phyloP scores from a whole-genome alignment of 768 basidiomycete species.

The Naematelia aurantialba region DNA sequence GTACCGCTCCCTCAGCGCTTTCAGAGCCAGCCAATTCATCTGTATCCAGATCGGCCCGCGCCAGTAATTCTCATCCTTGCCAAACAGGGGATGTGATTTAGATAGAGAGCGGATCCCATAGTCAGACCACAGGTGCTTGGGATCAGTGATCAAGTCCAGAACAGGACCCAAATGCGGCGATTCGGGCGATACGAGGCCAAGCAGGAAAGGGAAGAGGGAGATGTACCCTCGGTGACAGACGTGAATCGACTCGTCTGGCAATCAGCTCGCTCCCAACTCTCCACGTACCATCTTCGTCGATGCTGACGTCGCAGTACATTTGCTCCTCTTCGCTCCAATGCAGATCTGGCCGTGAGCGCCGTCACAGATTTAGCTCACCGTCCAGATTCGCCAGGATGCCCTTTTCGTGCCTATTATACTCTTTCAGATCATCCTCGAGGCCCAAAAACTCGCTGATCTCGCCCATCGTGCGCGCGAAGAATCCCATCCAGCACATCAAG shows the following conservation, averaged over 20 bases:
- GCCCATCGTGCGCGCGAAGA: conserved; percentile 89
- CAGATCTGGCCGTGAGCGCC: conserved; percentile 58
- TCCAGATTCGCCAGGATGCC: conserved; percentile 81
- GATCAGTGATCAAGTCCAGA: conserved; percentile 73
- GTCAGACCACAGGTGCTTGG: conserved; percentile 83
- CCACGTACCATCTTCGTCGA: conserved; percentile 72
- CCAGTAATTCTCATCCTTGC: conserved; percentile 94
- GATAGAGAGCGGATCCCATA: conserved; percentile 86
- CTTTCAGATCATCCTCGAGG: conserved; percentile 74
- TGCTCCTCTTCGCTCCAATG: conserved; percentile 85
- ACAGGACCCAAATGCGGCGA: conserved; percentile 79
- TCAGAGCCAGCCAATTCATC: conserved; percentile 89
- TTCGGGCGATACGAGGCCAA: conserved; percentile 68
- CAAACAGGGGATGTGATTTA: conserved; percentile 82
- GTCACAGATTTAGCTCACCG: conserved; percentile 55
- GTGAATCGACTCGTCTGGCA: conserved; percentile 79
- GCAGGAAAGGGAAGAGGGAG: conserved; percentile 87
- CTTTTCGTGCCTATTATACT: conserved; percentile 70
- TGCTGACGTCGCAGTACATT: conserved; percentile 89
- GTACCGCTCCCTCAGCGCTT: conserved; percentile 80
- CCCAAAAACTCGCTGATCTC: conserved; percentile 83
- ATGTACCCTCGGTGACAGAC: conserved; percentile 91
- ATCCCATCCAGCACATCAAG: conserved; percentile 92
- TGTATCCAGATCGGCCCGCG: conserved; percentile 94
- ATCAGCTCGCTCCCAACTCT: not conserved